Base-by-base conservation (phyloP, 108 stramenopile species). In the Conticribra guillardii region DNA sequence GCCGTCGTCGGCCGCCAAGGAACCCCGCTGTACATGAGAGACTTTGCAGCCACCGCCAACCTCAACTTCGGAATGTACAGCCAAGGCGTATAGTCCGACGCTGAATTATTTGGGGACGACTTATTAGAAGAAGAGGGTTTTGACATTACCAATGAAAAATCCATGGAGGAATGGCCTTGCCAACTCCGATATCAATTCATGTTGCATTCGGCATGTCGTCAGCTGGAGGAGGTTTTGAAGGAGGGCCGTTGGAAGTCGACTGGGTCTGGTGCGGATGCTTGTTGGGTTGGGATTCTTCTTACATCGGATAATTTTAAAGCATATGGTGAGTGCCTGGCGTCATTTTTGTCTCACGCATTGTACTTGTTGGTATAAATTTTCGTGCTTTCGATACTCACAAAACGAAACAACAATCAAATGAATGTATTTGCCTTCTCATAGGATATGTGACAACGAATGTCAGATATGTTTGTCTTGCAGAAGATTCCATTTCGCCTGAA, bases 391-490 rank as follows among this genome's bases (percentile, higher is more conserved):
- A 5, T 30, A 2, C 3, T 50, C 26, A 49, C 24, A n/a, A n/a
- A n/a, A n/a, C n/a, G n/a, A n/a, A n/a, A n/a, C n/a, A n/a, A n/a
- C n/a, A n/a, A n/a, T n/a, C n/a, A n/a, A n/a, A n/a, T n/a, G n/a
- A n/a, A n/a, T n/a, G n/a, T n/a, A n/a, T n/a, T n/a, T 1, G 26
- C 33, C 4, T 48, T 30, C 14, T 58, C 30, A 22, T 32, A 73
- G 72, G 63, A 37, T 77, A 77, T 48, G 68, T 68, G 34, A 77
- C 76, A 18, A 77, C 69, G 16, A 77, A 77, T 60, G 24, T 33
- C 3, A 64, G 48, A 29, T 77, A 77, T 54, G 49, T 77, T 16
- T 51, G 54, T 37, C 68, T 77, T 0, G 50, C 64, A 0, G 69
- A 77, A 58, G 76, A 77, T 31, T 28, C 27, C 0, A 69, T 77